Percentiles rank a stretch among this genome's conserved stretches.
Conservation (phyloP, 148 eudicot species). For the Rhododendron vialii region DNA sequence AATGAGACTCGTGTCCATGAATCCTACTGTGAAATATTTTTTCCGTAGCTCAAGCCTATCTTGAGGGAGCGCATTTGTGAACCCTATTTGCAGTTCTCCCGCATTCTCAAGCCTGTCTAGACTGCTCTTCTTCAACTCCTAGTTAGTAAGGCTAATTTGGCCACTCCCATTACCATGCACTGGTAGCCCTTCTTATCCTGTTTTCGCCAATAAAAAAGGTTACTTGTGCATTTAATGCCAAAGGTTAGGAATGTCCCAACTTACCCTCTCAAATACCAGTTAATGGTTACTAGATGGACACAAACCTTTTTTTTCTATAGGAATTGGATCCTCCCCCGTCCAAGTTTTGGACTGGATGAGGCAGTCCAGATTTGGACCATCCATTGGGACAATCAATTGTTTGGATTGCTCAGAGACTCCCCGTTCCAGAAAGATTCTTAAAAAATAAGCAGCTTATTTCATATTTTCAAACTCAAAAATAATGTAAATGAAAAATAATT, state of each 20-base stretch:
- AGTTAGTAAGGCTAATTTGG: too few relatives aligned
- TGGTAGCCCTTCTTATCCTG: neutral
- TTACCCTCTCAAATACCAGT: neutral
- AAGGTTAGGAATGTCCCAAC: neutral
- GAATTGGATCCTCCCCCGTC: neutral
- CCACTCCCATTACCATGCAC: too few relatives aligned
- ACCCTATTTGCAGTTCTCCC: too few relatives aligned
- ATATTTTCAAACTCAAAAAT: too few relatives aligned
- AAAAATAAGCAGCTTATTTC: too few relatives aligned
- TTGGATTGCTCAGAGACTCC: neutral
- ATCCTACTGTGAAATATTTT: neutral
- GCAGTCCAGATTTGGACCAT: too few relatives aligned
- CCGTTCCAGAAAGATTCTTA: too few relatives aligned
- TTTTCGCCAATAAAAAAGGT: neutral
- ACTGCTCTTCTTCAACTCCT: too few relatives aligned
- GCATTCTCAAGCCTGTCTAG: too few relatives aligned
- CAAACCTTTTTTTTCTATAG: conserved; percentile 4
- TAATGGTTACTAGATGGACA: conserved; percentile 18
- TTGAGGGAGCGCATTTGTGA: too few relatives aligned
- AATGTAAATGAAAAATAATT: too few relatives aligned
- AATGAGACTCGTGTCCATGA: neutral
- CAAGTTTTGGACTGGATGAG: neutral
- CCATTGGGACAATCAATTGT: neutral
- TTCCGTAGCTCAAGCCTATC: too few relatives aligned
- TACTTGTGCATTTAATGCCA: neutral